phyloP scores from a whole-genome alignment of 208 protist genomes.

The Borovskyia barvae region DNA sequence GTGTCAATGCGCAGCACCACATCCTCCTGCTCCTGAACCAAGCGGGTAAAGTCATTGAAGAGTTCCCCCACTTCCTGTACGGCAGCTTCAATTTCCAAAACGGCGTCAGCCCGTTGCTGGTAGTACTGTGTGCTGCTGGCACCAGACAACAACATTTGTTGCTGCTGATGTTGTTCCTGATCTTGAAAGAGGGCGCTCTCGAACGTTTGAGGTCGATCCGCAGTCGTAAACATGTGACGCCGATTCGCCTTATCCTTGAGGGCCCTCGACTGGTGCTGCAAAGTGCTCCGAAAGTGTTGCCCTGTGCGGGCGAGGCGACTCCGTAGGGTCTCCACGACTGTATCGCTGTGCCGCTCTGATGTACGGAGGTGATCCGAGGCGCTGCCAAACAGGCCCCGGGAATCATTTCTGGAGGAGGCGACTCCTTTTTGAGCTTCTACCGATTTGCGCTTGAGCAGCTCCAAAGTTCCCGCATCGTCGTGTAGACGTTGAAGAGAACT shows the following conservation, averaged over 20 bases:
- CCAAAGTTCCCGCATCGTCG: constrained; percentile 68
- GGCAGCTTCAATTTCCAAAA: constrained; percentile 84
- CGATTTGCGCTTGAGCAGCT: constrained; percentile 68
- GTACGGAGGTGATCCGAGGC: constrained; percentile 18
- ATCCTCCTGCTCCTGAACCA: constrained; percentile 93
- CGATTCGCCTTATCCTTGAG: constrained; percentile 77
- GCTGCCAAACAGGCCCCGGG: constrained; percentile 10
- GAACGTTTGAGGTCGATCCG: constrained; percentile 75
- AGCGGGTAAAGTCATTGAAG: constrained; percentile 90
- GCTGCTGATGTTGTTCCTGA: constrained; percentile 73
- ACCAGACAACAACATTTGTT: constrained; percentile 62
- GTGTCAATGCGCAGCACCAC: constrained; percentile 89
- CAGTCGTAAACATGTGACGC: constrained; percentile 78
- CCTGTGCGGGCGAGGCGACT: constrained; percentile 68
- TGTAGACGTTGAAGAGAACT: constrained; percentile 77
- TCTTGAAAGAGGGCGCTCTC: constrained; percentile 90
- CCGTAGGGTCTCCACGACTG: constrained; percentile 80
- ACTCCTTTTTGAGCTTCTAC: constrained; percentile 47
- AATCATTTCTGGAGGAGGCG: not conserved
- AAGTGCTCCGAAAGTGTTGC: constrained; percentile 77
- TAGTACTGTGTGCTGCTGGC: constrained; percentile 79
- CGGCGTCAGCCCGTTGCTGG: constrained; percentile 75
- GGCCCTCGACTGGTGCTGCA: constrained; percentile 75
- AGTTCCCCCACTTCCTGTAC: constrained; percentile 89
- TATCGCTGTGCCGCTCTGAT: constrained; percentile 43